Evolutionary conservation across 345 rosid genomes (phyloP), one percentile per base, ranked within the genome.

Genomic region (Aquilaria yunnanensis): DNA sequence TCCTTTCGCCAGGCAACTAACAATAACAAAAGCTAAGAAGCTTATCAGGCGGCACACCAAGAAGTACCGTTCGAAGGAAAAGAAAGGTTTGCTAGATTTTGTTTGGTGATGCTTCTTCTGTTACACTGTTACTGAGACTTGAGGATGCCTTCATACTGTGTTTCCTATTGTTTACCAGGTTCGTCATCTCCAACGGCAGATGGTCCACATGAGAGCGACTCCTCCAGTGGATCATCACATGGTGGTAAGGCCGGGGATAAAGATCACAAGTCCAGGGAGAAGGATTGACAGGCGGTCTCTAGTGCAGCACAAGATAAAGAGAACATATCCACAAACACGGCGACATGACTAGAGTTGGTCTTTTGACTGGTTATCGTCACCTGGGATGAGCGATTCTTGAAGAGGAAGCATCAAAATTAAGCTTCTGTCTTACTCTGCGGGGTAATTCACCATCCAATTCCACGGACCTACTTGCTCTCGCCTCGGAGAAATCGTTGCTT

Each of bases 31-130:
- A 76, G 93, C 99, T 30, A 94, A 76, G 77, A 89, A 71, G 69
- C 96, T 94, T 68, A 78, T 94, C 56, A 80, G 74, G 80, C 85
- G 96, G 6, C 96, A 88, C 73, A 94, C 99, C 30, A 94, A 86
- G 77, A 94, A 90, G 65, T 82, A 90, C 63, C 85, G 96, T 32
- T 74, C 88, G 54, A 83, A 86, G 72, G 81, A 80, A 59, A 89
- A 83, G 72, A 85, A 83, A 90, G 96, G 98, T 93, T 43, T 32
- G 63, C 66, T 7, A 37, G 30, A 11, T 43, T 60, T 47, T 64
- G 7, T 11, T 31, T 37, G 43, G 5, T 37, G 43, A 37, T 37
- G 12, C 43, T n/a, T 33, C 47, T n/a, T 56, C 11, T 31, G 6
- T 62, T 48, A 56, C 45, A 32, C 32, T 56, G 14, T 56, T 23